These are phyloP conservation scores for Kazachstania viticola DNA, from an alignment of 805 yeast species.

Conservation along the genomic window DNA sequence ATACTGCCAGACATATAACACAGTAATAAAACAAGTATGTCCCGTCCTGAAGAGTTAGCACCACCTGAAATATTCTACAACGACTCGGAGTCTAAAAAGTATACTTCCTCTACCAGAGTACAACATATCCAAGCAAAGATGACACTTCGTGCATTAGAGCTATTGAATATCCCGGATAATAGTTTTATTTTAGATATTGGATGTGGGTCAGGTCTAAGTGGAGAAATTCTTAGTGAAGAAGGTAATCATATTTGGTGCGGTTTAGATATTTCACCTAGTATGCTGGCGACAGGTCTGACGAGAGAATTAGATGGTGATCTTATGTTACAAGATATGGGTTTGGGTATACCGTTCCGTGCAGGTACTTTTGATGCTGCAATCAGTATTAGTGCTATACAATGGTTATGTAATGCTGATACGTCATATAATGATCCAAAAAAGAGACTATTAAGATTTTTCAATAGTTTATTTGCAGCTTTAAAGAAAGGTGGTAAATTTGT, in stretches of 20 bases:
- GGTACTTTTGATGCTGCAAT: conserved; percentile 96
- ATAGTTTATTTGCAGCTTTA: conserved; percentile 74
- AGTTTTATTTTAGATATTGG: conserved; percentile 83
- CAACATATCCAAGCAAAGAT: conserved; percentile 97
- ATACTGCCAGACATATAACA: too few relatives aligned
- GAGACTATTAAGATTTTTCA: conserved; percentile 73
- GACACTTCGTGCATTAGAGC: conserved; percentile 88
- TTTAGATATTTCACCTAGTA: conserved; percentile 89
- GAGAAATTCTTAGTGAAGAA: conserved; percentile 88
- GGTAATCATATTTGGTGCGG: conserved; percentile 86
- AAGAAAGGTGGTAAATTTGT: conserved; percentile 94
- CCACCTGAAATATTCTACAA: conserved; percentile 94
- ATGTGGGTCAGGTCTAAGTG: conserved; percentile 93
- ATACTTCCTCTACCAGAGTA: conserved; percentile 88
- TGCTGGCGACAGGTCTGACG: conserved; percentile 90
- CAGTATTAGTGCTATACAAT: conserved; percentile 88
- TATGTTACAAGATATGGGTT: conserved; percentile 84
- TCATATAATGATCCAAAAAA: conserved; percentile 70
- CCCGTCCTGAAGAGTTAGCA: conserved; percentile 92
- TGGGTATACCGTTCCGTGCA: conserved; percentile 88
- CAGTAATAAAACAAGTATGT: too few relatives aligned
- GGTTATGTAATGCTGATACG: conserved; percentile 95
- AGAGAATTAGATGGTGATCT: conserved; percentile 90
- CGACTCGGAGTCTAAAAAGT: conserved; percentile 80
- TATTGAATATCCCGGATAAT: conserved; percentile 56